Percentiles rank a stretch among this genome's conserved stretches.
Evolutionary conservation across 805 yeast species (phyloP).

Genomic region (Sungouiozyma ichnusensis): DNA sequence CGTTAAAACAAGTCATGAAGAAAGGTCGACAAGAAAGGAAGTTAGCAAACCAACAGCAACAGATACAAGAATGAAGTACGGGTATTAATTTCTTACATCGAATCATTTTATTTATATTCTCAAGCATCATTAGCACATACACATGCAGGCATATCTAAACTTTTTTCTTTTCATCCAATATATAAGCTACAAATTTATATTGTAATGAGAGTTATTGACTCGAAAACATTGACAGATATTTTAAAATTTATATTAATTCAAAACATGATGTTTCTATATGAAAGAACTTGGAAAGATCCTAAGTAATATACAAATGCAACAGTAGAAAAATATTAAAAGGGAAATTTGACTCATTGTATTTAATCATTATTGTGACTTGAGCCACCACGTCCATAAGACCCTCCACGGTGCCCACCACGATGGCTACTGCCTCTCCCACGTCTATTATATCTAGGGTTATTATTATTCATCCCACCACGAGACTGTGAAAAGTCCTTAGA

Average conservation of each 20-base stretch:
- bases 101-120: neutral
- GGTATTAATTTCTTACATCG: neutral
- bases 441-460: conserved; percentile 12
- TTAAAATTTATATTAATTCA: neutral
- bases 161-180: neutral
- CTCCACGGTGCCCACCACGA: conserved; percentile 14
- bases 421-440: conserved; percentile 7
- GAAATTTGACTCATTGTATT: too few relatives aligned
- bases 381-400: conserved; percentile 11
- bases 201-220: too few relatives aligned
- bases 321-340: neutral
- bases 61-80: conserved; percentile 2
- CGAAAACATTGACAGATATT: too few relatives aligned
- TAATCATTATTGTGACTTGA: conserved; percentile 3
- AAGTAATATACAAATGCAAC: neutral
- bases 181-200: neutral
- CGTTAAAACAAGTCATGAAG: conserved; percentile 89
- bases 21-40: conserved; percentile 85
- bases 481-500: conserved; percentile 8
- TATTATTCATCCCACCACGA: conserved; percentile 7
- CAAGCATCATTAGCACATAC: neutral
- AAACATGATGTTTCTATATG: too few relatives aligned
- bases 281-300: too few relatives aligned
- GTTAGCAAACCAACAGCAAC: conserved; percentile 36
- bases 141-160: neutral